Conservation (phyloP, 1,284 basidiomycete genomes). For the Heterobasidion irregulare region DNA sequence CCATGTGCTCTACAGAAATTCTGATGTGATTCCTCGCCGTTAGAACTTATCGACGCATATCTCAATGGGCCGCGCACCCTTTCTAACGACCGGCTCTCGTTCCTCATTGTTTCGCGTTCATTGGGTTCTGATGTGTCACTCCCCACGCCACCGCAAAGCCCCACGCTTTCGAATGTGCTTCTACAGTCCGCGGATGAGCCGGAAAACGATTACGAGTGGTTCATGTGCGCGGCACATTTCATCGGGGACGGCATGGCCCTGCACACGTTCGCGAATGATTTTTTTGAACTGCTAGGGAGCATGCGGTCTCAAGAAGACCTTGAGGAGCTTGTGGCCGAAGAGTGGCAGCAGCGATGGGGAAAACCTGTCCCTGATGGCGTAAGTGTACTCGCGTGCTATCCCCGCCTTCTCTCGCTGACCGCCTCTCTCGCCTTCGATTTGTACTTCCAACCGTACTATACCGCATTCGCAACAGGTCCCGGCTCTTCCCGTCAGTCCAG, state of each 20-base stretch:
- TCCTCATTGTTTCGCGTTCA: conserved; percentile 50
- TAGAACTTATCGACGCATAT: conserved; percentile 59
- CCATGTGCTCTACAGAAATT: conserved; percentile 1
- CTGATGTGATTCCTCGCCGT: background rate
- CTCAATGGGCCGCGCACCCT: conserved; percentile 70
- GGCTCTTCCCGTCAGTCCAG: conserved; percentile 40
- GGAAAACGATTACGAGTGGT: conserved; percentile 36
- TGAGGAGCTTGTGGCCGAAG: conserved; percentile 30
- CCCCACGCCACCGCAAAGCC: conserved; percentile 29
- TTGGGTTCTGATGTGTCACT: conserved; percentile 14
- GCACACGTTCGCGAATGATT: conserved; percentile 67
- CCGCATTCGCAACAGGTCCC: background rate
- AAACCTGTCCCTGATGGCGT: conserved; percentile 15
- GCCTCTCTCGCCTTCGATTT: background rate
- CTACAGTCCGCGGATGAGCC: background rate
- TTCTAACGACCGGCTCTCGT: conserved; percentile 61
- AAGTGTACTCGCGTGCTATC: conserved; percentile 6
- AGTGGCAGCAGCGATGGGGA: conserved; percentile 37
- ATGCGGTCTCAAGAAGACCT: conserved; percentile 32
- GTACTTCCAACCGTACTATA: background rate
- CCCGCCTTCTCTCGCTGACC: background rate
- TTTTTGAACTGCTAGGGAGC: conserved; percentile 52
- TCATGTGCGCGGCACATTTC: conserved; percentile 67
- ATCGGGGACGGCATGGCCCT: conserved; percentile 76
- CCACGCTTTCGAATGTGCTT: conserved; percentile 12